phyloP scores from a whole-genome alignment of 805 yeast species.

The Kodamaea nitidulidarum region DNA sequence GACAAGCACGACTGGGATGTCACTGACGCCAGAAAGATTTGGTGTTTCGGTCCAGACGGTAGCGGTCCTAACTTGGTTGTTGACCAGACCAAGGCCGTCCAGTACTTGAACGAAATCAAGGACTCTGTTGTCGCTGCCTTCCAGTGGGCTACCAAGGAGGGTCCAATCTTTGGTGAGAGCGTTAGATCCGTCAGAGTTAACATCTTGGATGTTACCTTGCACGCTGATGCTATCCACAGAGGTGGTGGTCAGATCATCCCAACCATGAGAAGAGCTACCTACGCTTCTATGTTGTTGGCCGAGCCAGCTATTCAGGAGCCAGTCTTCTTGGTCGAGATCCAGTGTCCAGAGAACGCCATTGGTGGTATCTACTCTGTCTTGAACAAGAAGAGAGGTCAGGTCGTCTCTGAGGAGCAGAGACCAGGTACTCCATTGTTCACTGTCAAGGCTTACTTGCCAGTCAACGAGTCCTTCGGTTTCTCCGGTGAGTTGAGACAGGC shows the following conservation, averaged over 20 bases:
- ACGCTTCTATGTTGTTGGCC: constrained; percentile 97
- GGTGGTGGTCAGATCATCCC: constrained; percentile 99
- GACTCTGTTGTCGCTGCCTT: constrained; percentile 99
- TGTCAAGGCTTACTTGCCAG: constrained; percentile 99
- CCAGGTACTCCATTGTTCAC: constrained; percentile 99
- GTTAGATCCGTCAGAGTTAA: constrained; percentile 95
- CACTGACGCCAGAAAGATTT: constrained; percentile 99
- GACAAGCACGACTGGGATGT: constrained; percentile 99
- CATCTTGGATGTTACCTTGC: constrained; percentile 98
- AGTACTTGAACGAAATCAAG: constrained; percentile 97
- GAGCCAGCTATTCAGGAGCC: constrained; percentile 99
- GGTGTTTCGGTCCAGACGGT: constrained; percentile 99
- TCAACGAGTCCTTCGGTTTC: constrained; percentile 99
- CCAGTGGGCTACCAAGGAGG: constrained; percentile 99
- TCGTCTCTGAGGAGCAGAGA: constrained; percentile 98
- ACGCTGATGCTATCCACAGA: constrained; percentile 99
- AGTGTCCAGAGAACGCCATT: constrained; percentile 98
- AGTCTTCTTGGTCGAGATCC: constrained; percentile 97
- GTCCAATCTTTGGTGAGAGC: constrained; percentile 96
- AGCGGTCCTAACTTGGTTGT: constrained; percentile 97
- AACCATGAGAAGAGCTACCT: constrained; percentile 99
- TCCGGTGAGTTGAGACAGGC: constrained; percentile 99
- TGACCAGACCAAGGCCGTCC: constrained; percentile 99
- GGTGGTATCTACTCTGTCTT: constrained; percentile 99
- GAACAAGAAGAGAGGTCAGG: constrained; percentile 99